These are phyloP conservation scores for Cyclotella baltica DNA, from an alignment of 108 stramenopile species.

Conservation along the genomic window DNA sequence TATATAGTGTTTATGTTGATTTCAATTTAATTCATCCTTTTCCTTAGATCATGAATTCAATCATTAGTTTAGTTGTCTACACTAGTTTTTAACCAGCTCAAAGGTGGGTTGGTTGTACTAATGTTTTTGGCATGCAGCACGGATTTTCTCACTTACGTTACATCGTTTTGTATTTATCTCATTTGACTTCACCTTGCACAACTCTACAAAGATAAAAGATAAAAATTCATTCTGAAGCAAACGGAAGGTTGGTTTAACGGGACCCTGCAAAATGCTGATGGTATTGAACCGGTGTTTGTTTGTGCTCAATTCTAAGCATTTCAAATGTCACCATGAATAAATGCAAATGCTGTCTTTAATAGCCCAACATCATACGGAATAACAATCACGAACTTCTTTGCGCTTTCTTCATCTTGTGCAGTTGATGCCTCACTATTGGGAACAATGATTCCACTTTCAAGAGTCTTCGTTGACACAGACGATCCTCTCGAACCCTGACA, in stretches of 20 bases:
- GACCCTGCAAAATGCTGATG: constrained; percentile 15
- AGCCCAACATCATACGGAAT: constrained; percentile 6
- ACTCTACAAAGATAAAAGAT: too few species aligned
- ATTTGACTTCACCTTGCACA: too few species aligned
- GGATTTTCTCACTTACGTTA: too few species aligned
- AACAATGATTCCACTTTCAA: constrained; percentile 14
- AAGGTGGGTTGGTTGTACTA: too few species aligned
- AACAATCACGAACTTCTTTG: not conserved
- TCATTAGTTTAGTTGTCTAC: too few species aligned
- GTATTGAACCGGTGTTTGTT: too few species aligned
- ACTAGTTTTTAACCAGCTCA: too few species aligned
- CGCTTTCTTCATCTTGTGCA: not conserved
- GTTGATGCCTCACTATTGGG: not conserved
- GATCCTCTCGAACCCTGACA: not conserved
- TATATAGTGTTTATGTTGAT: too few species aligned
- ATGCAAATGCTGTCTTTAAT: not conserved
- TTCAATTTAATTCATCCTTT: too few species aligned
- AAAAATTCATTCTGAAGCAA: not conserved
- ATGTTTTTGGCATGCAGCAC: too few species aligned
- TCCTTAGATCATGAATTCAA: too few species aligned
- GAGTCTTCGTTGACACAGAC: constrained; percentile 7
- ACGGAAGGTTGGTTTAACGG: constrained; percentile 18
- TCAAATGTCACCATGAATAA: constrained; percentile 5
- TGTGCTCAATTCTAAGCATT: not conserved
- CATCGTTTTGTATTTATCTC: too few species aligned